These are phyloP conservation scores for Russula ochroleuca DNA, from an alignment of 768 basidiomycete species.

Conservation along the genomic window DNA sequence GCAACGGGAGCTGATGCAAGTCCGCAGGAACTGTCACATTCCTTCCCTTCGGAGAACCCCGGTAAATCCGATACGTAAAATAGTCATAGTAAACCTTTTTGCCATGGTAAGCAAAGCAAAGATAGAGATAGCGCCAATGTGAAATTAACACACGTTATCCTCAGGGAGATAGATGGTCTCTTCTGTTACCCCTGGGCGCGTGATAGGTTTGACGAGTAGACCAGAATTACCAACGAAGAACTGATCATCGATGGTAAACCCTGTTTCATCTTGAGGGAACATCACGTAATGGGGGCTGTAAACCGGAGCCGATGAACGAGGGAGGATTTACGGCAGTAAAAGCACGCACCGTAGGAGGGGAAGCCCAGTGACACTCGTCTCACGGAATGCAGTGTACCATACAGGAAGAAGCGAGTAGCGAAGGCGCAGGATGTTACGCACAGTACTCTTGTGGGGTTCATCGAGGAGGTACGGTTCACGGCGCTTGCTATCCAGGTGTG, in stretches of 20 bases:
- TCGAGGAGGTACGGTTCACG: constrained; percentile 92
- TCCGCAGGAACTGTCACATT: constrained; percentile 73
- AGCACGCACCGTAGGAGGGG: constrained; percentile 72
- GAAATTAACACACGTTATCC: constrained; percentile 51
- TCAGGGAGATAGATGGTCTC: constrained; percentile 81
- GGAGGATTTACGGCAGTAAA: not conserved
- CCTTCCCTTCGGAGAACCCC: constrained; percentile 60
- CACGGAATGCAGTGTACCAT: constrained; percentile 98
- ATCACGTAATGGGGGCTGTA: constrained; percentile 89
- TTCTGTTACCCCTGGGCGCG: constrained; percentile 62
- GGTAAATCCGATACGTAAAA: constrained; percentile 66
- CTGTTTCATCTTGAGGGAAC: constrained; percentile 84
- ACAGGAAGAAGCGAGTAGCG: constrained; percentile 84
- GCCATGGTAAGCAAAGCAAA: not conserved
- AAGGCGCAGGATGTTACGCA: constrained; percentile 73
- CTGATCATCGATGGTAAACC: constrained; percentile 91
- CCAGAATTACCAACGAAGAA: constrained; percentile 88
- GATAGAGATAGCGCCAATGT: constrained; percentile 12
- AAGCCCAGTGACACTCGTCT: constrained; percentile 73
- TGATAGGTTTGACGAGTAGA: constrained; percentile 87
- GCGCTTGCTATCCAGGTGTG: constrained; percentile 95
- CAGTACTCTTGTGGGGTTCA: constrained; percentile 80
- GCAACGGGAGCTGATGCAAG: constrained; percentile 74
- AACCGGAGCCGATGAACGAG: not conserved
- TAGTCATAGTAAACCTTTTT: constrained; percentile 90